These are phyloP conservation scores for Macrocybe gigantea DNA, from an alignment of 768 basidiomycete species.

Conservation along the genomic window DNA sequence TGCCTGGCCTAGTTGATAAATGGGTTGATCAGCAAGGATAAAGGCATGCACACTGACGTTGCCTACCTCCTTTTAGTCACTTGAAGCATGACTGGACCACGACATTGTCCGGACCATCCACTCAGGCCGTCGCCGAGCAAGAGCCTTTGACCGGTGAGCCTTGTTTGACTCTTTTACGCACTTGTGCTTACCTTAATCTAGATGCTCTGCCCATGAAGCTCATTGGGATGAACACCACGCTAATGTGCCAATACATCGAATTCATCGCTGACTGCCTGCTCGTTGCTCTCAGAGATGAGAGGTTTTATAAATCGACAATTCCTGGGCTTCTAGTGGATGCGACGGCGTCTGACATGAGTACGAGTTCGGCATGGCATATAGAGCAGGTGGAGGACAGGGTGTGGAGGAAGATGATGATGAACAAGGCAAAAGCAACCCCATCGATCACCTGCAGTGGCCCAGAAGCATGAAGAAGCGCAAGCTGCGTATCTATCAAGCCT, in stretches of 20 bases:
- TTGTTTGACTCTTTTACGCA: neutral
- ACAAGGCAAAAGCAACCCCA: too few species aligned
- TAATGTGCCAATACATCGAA: slow-evolving; percentile 93
- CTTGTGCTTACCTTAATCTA: slow-evolving; percentile 16
- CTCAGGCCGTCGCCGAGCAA: slow-evolving; percentile 79
- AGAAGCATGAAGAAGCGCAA: too few species aligned
- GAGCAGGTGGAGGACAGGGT: too few species aligned
- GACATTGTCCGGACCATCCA: slow-evolving; percentile 59
- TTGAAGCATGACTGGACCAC: slow-evolving; percentile 80
- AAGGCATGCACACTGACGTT: slow-evolving; percentile 97
- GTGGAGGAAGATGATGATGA: too few species aligned
- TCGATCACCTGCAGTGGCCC: too few species aligned
- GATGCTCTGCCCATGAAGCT: slow-evolving; percentile 82
- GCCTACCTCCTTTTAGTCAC: slow-evolving; percentile 89
- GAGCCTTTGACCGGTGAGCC: slow-evolving; percentile 72
- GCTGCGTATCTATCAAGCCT: too few species aligned
- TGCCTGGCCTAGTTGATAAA: slow-evolving; percentile 97
- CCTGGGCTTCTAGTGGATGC: too few species aligned
- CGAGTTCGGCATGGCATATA: too few species aligned
- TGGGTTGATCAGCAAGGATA: slow-evolving; percentile 93
- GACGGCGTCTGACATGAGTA: too few species aligned
- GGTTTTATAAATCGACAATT: slow-evolving; percentile 49
- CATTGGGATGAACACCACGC: slow-evolving; percentile 86
- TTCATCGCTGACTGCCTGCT: slow-evolving; percentile 90
- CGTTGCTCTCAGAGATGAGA: slow-evolving; percentile 77